Evolutionary conservation across 2,329 filamentous ascomycete species (phyloP), one percentile per base, ranked within the genome.

Genomic region (Talaromyces sp.): DNA sequence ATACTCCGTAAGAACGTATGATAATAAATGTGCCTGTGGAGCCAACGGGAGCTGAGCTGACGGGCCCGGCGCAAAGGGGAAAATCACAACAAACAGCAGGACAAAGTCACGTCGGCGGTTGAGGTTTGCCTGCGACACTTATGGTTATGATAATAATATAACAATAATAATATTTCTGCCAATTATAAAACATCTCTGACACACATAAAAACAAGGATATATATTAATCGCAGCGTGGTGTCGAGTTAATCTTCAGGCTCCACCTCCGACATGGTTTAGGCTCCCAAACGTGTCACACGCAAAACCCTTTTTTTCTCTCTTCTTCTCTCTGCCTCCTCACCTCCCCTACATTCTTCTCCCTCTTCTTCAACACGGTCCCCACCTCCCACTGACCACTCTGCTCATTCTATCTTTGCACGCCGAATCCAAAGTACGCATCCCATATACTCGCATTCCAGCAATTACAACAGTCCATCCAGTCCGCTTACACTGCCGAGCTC

Each of bases 71-170:
- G 43, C 55, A 50, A 68, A 58, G 2, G 64, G 70, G 38, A 70
- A 72, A 70, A 69, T 38, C 64, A 70, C 67, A 73, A 72, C 69
- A 72, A 73, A 71, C 65, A 68, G 27, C 26, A 24, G 21, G n/a
- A 21, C 4, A 46, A 46, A 46, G 43, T 19, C 43, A 46, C 43
- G 43, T 46, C 43, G 43, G 43, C 43, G 43, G 19, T 46, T 46
- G 43, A 4, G 21, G 41, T 46, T 13, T 21, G 8, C n/a, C 43
- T 46, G 14, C 43, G 24, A 21, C 1, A 17, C 3, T 46, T 10
- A 35, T 35, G 4, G 7, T 35, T 17, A n/a, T n/a, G 14, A 6
- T 17, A 8, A 38, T 38, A 14, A 14, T 38, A 38, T 8, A n/a
- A 38, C 17, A n/a, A 13, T 13, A 38, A 32, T 4, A 43, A 19